Evolutionary conservation across 345 rosid genomes (phyloP), one percentile per base, ranked within the genome.

Genomic region (Moringa oleifera): DNA sequence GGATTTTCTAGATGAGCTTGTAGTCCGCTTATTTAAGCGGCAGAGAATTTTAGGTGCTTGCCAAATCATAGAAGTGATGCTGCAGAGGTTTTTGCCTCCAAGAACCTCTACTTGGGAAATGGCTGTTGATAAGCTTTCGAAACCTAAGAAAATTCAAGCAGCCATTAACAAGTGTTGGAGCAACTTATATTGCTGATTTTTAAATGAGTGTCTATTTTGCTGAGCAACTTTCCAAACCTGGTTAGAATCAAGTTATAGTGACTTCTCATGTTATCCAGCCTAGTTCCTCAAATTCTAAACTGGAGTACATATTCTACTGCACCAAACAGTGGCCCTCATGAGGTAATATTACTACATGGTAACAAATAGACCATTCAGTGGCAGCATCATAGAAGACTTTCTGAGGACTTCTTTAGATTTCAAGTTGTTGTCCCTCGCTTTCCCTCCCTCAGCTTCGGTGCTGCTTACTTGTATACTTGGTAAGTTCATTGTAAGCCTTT

Each of bases 1-100:
- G 31, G 81, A 66, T 23, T 94, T 90, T 76, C 72, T 94, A 24
- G 96, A 90, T 47, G 99, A 85, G 74, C 90, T 94, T 65, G 87
- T 80, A 37, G 60, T 78, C 57, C 82, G 85, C 60, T 74, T 94
- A 21, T 73, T 82, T 49, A 90, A 85, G 84, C 71, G 81, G 17
- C 79, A 80, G 66, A 83, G 95, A 75, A 59, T 73, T 20, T 66
- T 25, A 11, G 92, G 97, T 47, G 97, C 97, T 76, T 79, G 81
- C 20, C 77, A 70, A 73, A 71, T 90, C 71, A 71, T 90, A 53
- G 83, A 86, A 71, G 79, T 88, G 63, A 94, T 88, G 96, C 76
- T 90, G 64, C 76, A 70, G 64, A 90, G 86, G 70, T 74, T 79
- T 77, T 62, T 90, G 80, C 47, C 80, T 18, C 96, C 93, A 11